A percentile compares a stretch with the other conserved stretches of the same genome.
These are phyloP conservation scores for Alternaria angustiovoidea DNA, from an alignment of 2,329 filamentous ascomycete species.

Conservation along the genomic window DNA sequence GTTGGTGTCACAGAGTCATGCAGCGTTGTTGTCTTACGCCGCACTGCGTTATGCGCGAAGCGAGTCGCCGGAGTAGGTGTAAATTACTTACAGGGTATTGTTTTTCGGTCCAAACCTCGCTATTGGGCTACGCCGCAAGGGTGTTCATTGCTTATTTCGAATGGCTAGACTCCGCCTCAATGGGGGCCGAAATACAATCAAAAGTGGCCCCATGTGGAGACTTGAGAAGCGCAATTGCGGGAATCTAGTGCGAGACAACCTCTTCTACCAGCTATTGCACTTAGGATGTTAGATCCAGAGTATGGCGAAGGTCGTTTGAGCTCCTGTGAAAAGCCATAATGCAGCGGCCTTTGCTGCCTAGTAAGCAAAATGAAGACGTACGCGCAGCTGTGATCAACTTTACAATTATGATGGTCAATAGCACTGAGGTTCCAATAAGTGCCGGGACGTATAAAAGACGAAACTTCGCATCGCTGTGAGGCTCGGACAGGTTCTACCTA, in stretches of 20 bases:
- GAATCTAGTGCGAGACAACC: not conserved
- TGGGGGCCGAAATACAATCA: constrained; percentile 13
- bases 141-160: not conserved
- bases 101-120: constrained; percentile 5
- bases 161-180: constrained; percentile 2
- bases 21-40: not conserved
- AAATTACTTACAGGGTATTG: not conserved
- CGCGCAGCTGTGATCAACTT: not conserved
- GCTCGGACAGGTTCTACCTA: not conserved
- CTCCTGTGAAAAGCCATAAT: not conserved
- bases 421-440: not conserved
- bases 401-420: not conserved
- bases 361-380: not conserved
- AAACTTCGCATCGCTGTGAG: not conserved
- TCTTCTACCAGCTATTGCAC: not conserved
- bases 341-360: not conserved
- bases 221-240: not conserved
- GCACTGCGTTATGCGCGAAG: not conserved
- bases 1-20: not conserved
- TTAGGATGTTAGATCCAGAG: not conserved
- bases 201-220: not conserved
- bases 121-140: constrained; percentile 13
- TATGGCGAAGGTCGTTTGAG: no score
- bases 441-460: not conserved
- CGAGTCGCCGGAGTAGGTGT: constrained; percentile 3